Percentiles rank a stretch among this genome's conserved stretches.
phyloP scores from a whole-genome alignment of 2,329 filamentous ascomycete species.

The Cyanodermella asteris region DNA sequence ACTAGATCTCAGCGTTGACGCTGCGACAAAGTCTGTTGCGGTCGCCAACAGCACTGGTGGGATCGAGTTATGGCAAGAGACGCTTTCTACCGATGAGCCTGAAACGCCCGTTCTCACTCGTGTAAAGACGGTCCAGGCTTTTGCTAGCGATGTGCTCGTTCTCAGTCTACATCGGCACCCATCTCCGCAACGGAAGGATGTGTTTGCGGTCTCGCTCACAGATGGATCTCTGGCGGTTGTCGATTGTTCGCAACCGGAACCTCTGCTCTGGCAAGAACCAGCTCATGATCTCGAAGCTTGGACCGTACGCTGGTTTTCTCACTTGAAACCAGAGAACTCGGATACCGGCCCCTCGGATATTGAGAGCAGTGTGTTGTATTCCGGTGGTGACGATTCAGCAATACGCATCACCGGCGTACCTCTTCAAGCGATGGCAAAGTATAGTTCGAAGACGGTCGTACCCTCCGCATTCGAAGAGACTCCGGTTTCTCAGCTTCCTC shows the following conservation, averaged over 20 bases:
- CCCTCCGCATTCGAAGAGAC: not conserved
- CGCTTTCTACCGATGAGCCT: too few species aligned
- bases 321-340: constrained; percentile 5
- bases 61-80: too few species aligned
- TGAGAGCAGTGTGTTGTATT: constrained; percentile 29
- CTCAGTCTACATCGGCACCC: too few species aligned
- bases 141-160: too few species aligned
- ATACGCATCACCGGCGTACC: constrained; percentile 16
- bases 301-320: constrained; percentile 41
- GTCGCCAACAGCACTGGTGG: too few species aligned
- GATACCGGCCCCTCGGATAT: constrained; percentile 3
- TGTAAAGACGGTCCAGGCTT: too few species aligned
- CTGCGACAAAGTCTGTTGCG: too few species aligned
- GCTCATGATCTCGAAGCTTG: constrained; percentile 45
- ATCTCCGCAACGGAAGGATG: too few species aligned
- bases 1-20: too few species aligned
- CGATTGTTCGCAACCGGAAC: constrained; percentile 20
- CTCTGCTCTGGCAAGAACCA: constrained; percentile 10
- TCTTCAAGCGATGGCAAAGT: constrained; percentile 5
- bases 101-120: too few species aligned
- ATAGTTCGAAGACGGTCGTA: constrained; percentile 1
- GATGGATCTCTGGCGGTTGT: constrained; percentile 40
- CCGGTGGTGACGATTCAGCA: constrained; percentile 56
- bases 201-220: constrained; percentile 49
- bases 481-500: not conserved